phyloP scores from a whole-genome alignment of 2,329 filamentous ascomycete genomes.

The Eutypa lata region DNA sequence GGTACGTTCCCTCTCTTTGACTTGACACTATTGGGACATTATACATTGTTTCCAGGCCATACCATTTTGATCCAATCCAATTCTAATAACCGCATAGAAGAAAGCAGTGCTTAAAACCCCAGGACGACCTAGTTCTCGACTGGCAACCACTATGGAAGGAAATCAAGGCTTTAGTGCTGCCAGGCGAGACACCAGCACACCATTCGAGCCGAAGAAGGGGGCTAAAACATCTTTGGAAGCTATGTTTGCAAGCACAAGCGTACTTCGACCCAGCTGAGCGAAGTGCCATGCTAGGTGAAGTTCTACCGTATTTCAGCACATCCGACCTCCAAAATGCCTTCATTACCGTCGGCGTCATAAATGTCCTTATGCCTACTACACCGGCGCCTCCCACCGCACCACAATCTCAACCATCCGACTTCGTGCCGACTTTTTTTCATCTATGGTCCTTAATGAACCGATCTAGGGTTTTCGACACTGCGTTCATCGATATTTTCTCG shows the following conservation, averaged over 20 bases:
- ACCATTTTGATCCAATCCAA: no score
- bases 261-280: conserved; percentile 91
- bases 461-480: conserved; percentile 81
- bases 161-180: conserved; percentile 84
- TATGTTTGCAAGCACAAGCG: conserved; percentile 84
- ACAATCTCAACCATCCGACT: conserved; percentile 82
- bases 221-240: conserved; percentile 71
- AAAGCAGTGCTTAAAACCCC: conserved; percentile 90
- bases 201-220: conserved; percentile 54
- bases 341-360: conserved; percentile 84
- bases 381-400: conserved; percentile 68
- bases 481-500: conserved; percentile 87
- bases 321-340: conserved; percentile 91
- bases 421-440: conserved; percentile 92
- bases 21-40: not conserved
- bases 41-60: not conserved
- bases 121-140: conserved; percentile 85
- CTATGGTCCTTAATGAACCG: conserved; percentile 91
- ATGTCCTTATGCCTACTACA: conserved; percentile 81
- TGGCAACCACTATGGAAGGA: conserved; percentile 94
- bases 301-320: conserved; percentile 85
- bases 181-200: conserved; percentile 72
- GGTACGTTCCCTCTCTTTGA: conserved; percentile 53
- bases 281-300: conserved; percentile 75
- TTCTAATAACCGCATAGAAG: conserved; percentile 53